A percentile compares a stretch with the other conserved stretches of the same genome.
Evolutionary conservation across 345 rosid species (phyloP).

Genomic region (Eucalyptus globulus): DNA sequence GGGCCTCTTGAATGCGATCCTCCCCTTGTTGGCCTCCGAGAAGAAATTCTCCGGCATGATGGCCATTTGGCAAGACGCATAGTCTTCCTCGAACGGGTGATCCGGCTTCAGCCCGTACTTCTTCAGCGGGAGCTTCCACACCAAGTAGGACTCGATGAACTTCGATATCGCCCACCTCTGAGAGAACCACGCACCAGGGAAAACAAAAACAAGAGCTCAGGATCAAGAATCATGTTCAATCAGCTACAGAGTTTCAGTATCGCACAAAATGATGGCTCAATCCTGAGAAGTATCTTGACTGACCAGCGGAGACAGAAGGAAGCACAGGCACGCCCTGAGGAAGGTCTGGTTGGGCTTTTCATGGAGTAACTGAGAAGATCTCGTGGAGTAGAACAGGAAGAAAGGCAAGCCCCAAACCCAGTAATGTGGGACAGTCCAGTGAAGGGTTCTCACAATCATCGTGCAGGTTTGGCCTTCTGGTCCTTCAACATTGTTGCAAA

Average conservation of each 20-base stretch:
- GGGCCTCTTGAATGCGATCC: slow-evolving; percentile 30
- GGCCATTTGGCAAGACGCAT: slow-evolving; percentile 54
- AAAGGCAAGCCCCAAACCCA: slow-evolving; percentile 61
- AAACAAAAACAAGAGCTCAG: neutral
- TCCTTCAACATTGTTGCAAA: slow-evolving; percentile 1
- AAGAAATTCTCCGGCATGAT: slow-evolving; percentile 47
- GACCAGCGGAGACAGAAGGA: slow-evolving; percentile 41
- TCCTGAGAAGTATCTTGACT: neutral
- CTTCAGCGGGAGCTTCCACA: slow-evolving; percentile 33
- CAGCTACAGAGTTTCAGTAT: neutral
- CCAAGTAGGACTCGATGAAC: slow-evolving; percentile 44
- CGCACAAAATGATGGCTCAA: neutral
- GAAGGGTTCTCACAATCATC: slow-evolving; percentile 44
- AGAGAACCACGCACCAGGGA: neutral
- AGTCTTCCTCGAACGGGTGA: slow-evolving; percentile 47
- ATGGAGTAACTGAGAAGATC: slow-evolving; percentile 47
- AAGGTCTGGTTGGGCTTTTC: slow-evolving; percentile 33
- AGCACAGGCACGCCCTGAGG: slow-evolving; percentile 16
- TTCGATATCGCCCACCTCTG: slow-evolving; percentile 36
- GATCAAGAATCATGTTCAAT: neutral
- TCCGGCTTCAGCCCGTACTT: slow-evolving; percentile 49
- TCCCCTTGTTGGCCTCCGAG: slow-evolving; percentile 40
- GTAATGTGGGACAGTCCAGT: slow-evolving; percentile 55
- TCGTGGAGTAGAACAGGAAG: slow-evolving; percentile 55
- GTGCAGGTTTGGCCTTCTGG: slow-evolving; percentile 43